Evolutionary conservation across 1,139 yeast genomes (phyloP), one percentile per base, ranked within the genome.

Genomic region (Yamadazyma buinensis): DNA sequence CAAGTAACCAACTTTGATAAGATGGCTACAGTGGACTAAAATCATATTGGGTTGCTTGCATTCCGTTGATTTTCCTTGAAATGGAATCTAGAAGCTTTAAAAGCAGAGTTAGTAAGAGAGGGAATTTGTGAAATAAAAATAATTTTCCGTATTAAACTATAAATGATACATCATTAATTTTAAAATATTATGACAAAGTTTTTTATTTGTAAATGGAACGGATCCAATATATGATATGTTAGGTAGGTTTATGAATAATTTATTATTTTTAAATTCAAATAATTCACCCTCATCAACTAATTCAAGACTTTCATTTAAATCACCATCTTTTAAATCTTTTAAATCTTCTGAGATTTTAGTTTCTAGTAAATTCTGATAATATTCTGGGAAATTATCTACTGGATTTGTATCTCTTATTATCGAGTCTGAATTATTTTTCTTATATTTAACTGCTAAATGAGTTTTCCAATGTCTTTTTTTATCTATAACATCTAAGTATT

Each of bases 101-200:
- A n/a, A n/a, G n/a, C n/a, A n/a, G n/a, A n/a, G n/a, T n/a, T n/a
- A n/a, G n/a, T n/a, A n/a, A n/a, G n/a, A n/a, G n/a, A n/a, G n/a
- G n/a, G n/a, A n/a, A n/a, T n/a, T n/a, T n/a, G n/a, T n/a, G n/a
- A n/a, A n/a, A n/a, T n/a, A n/a, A n/a, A n/a, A 15, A 28, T 15
- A 23, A 5, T 13, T 26, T 23, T 20, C 19, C n/a, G 19, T 27
- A 13, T 26, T 22, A 14, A 6, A 7, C 24, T 38, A 43, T 18
- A 43, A 10, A 32, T 40, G 30, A 25, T 30, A 48, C 30, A 36
- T 43, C 39, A 40, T 30, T 24, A 48, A 32, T 26, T 38, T 37
- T 22, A 49, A 8, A 11, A 48, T 32, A 27, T 43, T 31, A 7
- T 26, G 13, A 21, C 48, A 40, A n/a, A 49, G 15, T 14, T 36